These are phyloP conservation scores for Tylopilus sp. DNA, from an alignment of 768 basidiomycete genomes.

Conservation along the genomic window DNA sequence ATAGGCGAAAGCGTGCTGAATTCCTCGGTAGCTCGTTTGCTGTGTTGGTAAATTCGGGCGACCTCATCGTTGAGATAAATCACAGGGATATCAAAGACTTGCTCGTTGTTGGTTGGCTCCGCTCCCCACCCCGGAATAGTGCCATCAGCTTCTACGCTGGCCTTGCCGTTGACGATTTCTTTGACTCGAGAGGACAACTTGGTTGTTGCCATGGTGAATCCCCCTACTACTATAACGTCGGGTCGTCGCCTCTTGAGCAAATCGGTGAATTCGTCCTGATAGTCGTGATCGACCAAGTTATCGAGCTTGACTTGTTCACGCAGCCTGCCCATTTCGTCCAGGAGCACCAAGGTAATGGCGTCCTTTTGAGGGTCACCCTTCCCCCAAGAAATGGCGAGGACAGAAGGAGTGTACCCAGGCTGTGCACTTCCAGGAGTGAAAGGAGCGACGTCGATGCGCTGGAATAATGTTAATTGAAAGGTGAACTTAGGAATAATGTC, in stretches of 20 bases:
- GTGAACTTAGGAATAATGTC: conserved; percentile 19
- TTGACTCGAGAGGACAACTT: conserved; percentile 66
- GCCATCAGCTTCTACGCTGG: conserved; percentile 23
- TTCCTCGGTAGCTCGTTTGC: conserved; percentile 79
- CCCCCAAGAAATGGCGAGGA: conserved; percentile 92
- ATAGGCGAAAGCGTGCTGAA: conserved; percentile 73
- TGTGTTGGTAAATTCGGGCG: conserved; percentile 91
- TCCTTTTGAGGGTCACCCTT: conserved; percentile 93
- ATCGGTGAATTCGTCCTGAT: conserved; percentile 72
- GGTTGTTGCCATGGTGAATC: conserved; percentile 79
- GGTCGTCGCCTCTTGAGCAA: conserved; percentile 81
- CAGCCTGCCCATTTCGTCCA: conserved; percentile 86
- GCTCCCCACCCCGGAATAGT: conserved; percentile 25
- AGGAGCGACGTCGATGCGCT: conserved; percentile 86
- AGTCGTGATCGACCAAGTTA: conserved; percentile 71
- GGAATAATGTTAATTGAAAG: conserved; percentile 14
- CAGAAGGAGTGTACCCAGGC: conserved; percentile 67
- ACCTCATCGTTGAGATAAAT: conserved; percentile 88
- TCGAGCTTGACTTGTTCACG: conserved; percentile 90
- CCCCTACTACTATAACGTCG: conserved; percentile 85
- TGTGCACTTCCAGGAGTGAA: conserved; percentile 60
- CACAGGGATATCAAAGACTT: conserved; percentile 61
- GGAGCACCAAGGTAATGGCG: conserved; percentile 76
- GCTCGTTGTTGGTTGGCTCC: conserved; percentile 37
- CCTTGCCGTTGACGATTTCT: conserved; percentile 41